Conservation (phyloP, 1,284 basidiomycete species). For the Coniferiporia weirii region DNA sequence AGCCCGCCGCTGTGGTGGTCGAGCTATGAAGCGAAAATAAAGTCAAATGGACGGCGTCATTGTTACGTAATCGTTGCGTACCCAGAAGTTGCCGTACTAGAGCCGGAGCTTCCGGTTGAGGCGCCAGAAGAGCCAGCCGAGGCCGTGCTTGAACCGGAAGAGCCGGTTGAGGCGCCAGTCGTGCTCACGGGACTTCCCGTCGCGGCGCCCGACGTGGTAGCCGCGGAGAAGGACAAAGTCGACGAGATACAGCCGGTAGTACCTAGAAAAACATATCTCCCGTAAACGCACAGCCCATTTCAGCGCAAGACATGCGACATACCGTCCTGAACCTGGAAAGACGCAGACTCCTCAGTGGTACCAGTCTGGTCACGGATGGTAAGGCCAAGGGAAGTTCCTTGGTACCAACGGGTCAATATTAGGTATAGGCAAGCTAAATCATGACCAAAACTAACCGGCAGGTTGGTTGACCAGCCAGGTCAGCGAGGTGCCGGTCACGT, state of each 20-base stretch:
- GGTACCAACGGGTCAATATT: not conserved
- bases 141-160: not conserved
- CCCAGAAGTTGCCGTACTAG: not conserved
- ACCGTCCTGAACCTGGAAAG: constrained; percentile 43
- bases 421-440: too few species aligned
- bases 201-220: constrained; percentile 15
- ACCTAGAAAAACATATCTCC: constrained; percentile 25
- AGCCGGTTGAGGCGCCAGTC: constrained; percentile 14
- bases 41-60: not conserved
- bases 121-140: too few species aligned
- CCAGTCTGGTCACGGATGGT: constrained; percentile 51
- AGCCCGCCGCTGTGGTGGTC: constrained; percentile 24
- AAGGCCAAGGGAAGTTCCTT: constrained; percentile 44
- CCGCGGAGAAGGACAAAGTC: constrained; percentile 22
- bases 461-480: constrained; percentile 44
- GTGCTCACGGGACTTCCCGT: constrained; percentile 17
- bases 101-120: not conserved
- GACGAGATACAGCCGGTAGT: constrained; percentile 29
- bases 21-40: not conserved
- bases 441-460: constrained; percentile 29
- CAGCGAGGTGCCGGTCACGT: constrained; percentile 30
- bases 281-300: not conserved
- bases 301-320: constrained; percentile 33
- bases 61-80: not conserved
- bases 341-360: constrained; percentile 37